Conservation (phyloP, 2,329 filamentous ascomycete genomes). For the Endocalyx cinctus region DNA sequence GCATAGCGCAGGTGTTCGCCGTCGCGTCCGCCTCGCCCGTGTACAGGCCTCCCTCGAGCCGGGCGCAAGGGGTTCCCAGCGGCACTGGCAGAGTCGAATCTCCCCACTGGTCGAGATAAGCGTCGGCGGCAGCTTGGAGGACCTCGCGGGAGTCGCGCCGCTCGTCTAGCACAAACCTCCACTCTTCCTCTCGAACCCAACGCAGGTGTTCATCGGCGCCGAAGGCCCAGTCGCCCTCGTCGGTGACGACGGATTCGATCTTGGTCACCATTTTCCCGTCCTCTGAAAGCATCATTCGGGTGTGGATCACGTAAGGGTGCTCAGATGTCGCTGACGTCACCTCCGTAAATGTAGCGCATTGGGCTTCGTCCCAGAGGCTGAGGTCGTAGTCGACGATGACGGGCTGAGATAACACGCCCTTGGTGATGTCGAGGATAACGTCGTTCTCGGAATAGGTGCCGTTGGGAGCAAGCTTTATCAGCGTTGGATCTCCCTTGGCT, state of each 20-base stretch:
- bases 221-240: constrained; percentile 28
- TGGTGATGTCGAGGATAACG: constrained; percentile 14
- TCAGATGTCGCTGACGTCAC: constrained; percentile 28
- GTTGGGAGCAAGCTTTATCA: constrained; percentile 11
- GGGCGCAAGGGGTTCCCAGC: constrained; percentile 25
- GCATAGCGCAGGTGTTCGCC: constrained; percentile 24
- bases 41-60: constrained; percentile 26
- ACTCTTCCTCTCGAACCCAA: constrained; percentile 24
- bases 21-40: constrained; percentile 14
- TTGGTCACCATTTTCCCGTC: constrained; percentile 18
- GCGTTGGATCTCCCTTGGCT: constrained; percentile 13
- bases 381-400: constrained; percentile 30
- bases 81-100: constrained; percentile 20
- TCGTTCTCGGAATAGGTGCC: constrained; percentile 30
- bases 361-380: constrained; percentile 28
- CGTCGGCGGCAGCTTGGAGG: constrained; percentile 26
- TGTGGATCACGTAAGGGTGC: constrained; percentile 29
- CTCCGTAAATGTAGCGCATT: constrained; percentile 38
- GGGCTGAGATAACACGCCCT: constrained; percentile 22
- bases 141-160: constrained; percentile 22
- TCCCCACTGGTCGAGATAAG: constrained; percentile 25
- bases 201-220: constrained; percentile 23
- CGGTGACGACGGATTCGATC: constrained; percentile 25
- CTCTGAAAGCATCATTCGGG: constrained; percentile 22
- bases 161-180: constrained; percentile 24